Evolutionary conservation across 257 asterid genomes (phyloP), one percentile per base, ranked within the genome.

Genomic region (Orobanche coerulescens): DNA sequence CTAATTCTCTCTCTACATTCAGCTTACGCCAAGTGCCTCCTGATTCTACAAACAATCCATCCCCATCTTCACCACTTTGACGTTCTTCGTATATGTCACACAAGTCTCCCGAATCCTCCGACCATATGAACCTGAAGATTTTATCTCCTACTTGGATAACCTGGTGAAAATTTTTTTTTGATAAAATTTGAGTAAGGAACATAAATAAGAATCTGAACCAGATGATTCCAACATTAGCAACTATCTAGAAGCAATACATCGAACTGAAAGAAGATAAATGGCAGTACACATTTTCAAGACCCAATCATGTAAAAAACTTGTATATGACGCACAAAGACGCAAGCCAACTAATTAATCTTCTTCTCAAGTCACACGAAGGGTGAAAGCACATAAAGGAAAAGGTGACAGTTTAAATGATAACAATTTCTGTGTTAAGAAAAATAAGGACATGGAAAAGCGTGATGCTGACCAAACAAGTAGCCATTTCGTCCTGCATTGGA

Each of bases 51-150:
- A 93, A 90, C 82, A 87, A 72, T 15, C 86, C 95, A 75, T 71
- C 80, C 74, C 94, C 95, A 76, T 80, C 96, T 71, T 84, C 95
- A 55, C 95, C 97, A 67, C 88, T 83, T 80, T 26, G 84, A 43
- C 90, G 86, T 71, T 93, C 96, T 80, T 93, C 97, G 58, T 93
- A 93, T 68, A 89, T 78, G 67, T 89, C 97, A 78, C 99, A 93
- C 48, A 89, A 76, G 69, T 80, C 96, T 62, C 93, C 96, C 18
- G 82, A 81, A 70, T 93, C 99, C 54, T 74, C 76, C 8, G 99
- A 85, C 95, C 99, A 90, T 47, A 93, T 84, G 73, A 93, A 93
- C 71, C 76, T 85, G 78, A 93, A 87, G 84, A 63, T 81, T 73
- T 93, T 93, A 67, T 80, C 89, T 31, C 96, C 99, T 23, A 89